phyloP scores from a whole-genome alignment of 805 yeast genomes.

The Yarrowia hollandica region DNA sequence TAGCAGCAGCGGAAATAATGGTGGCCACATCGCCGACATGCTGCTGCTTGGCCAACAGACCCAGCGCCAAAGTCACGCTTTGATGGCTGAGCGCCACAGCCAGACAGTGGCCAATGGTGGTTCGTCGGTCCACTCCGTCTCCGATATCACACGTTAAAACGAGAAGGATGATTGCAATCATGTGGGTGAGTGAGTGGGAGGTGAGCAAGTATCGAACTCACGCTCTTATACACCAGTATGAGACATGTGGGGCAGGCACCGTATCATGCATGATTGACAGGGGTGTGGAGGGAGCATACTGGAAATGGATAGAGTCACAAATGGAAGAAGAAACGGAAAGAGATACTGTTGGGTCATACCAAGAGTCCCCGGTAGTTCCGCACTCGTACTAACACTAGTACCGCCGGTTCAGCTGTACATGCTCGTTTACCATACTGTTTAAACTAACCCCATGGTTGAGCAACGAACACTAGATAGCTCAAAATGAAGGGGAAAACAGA shows the following conservation, averaged over 20 bases:
- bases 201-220: background rate
- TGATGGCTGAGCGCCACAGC: slow-evolving; percentile 24
- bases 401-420: too few species aligned
- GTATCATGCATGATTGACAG: background rate
- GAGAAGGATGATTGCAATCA: slow-evolving; percentile 7
- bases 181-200: background rate
- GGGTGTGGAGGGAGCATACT: too few species aligned
- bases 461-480: too few species aligned
- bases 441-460: too few species aligned
- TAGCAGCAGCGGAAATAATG: slow-evolving; percentile 17
- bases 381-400: too few species aligned
- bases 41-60: background rate
- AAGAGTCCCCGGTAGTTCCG: too few species aligned
- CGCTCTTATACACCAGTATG: background rate
- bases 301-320: too few species aligned
- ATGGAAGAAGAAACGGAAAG: too few species aligned
- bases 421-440: too few species aligned
- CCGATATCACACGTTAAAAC: slow-evolving; percentile 16
- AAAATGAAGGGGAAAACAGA: too few species aligned
- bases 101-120: slow-evolving; percentile 13
- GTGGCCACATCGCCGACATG: background rate
- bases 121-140: slow-evolving; percentile 18
- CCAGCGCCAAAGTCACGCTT: background rate
- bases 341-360: too few species aligned
- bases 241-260: slow-evolving; percentile 6